Conservation (phyloP, 768 basidiomycete genomes). For the Suillus alpinus region DNA sequence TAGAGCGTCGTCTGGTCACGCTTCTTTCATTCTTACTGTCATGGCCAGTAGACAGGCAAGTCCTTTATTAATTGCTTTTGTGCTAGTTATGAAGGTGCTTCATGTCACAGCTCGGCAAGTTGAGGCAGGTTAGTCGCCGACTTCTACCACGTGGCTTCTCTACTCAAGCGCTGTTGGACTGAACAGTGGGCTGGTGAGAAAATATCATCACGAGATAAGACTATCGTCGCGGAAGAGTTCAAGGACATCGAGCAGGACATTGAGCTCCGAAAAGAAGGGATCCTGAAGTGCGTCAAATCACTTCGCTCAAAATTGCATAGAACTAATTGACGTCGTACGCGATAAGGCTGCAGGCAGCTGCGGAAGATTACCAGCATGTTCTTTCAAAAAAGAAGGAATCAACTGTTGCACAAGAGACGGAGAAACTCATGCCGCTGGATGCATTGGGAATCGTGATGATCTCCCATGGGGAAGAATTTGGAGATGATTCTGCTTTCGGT, state of each 20-base stretch:
- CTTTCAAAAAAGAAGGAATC: conserved; percentile 76
- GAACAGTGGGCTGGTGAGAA: conserved; percentile 86
- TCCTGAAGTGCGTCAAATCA: conserved; percentile 54
- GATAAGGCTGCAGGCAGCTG: conserved; percentile 66
- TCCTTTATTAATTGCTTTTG: not conserved
- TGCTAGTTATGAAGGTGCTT: not conserved
- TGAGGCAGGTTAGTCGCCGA: conserved; percentile 59
- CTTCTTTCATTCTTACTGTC: conserved; percentile 8
- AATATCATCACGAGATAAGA: conserved; percentile 82
- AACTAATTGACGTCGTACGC: not conserved
- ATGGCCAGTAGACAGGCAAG: conserved; percentile 72
- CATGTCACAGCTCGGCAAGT: conserved; percentile 61
- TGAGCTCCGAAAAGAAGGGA: conserved; percentile 72
- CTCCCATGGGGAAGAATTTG: conserved; percentile 77
- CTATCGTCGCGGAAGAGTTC: conserved; percentile 74
- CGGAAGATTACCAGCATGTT: conserved; percentile 64
- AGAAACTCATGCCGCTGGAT: conserved; percentile 76
- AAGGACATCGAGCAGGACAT: conserved; percentile 80
- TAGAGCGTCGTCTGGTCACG: not conserved
- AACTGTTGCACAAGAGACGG: conserved; percentile 55
- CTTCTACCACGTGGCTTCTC: conserved; percentile 4
- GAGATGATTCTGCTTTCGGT: conserved; percentile 76
- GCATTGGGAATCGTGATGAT: conserved; percentile 86
- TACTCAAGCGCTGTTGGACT: conserved; percentile 19
- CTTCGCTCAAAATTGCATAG: not conserved